Evolutionary conservation across 2,329 filamentous ascomycete genomes (phyloP).

Genomic region (Scolecobasidium constrictum): DNA sequence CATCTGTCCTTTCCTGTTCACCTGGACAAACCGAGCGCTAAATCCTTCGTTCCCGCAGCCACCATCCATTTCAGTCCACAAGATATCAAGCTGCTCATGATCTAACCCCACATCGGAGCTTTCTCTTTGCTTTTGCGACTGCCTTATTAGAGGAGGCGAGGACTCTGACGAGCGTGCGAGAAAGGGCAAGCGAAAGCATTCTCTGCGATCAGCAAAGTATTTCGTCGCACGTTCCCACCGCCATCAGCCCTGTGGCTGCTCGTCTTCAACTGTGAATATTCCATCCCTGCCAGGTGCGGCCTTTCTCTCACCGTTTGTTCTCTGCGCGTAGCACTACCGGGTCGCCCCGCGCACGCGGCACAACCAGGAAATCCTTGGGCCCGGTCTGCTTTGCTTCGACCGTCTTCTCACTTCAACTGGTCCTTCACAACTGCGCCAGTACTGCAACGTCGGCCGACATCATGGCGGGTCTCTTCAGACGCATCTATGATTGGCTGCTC

Average conservation of each 20-base stretch:
- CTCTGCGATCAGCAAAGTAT: not conserved
- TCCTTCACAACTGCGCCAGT: slow-evolving; percentile 5
- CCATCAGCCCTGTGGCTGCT: not conserved
- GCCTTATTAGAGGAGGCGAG: too few relatives aligned
- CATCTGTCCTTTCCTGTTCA: slow-evolving; percentile 1
- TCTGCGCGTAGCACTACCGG: slow-evolving; percentile 1
- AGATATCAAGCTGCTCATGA: not conserved
- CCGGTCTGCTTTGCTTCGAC: slow-evolving; percentile 1
- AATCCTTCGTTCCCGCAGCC: not conserved
- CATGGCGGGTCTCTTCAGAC: slow-evolving; percentile 89
- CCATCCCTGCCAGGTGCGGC: not conserved
- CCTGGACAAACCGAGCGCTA: not conserved
- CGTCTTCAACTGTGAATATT: not conserved
- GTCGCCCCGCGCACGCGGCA: slow-evolving; percentile 5
- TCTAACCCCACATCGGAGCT: slow-evolving; percentile 5
- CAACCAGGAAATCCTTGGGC: slow-evolving; percentile 7
- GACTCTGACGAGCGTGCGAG: too few relatives aligned
- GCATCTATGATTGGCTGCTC: slow-evolving; percentile 96
- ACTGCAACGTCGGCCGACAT: slow-evolving; percentile 1
- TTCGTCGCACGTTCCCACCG: not conserved
- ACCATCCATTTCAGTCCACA: not conserved
- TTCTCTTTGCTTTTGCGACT: not conserved
- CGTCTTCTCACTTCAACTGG: slow-evolving; percentile 6
- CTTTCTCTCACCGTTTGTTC: not conserved
- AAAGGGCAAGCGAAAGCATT: too few relatives aligned